Base-by-base conservation (phyloP, 306 rosid species). In the Vachellia pachyceras region DNA sequence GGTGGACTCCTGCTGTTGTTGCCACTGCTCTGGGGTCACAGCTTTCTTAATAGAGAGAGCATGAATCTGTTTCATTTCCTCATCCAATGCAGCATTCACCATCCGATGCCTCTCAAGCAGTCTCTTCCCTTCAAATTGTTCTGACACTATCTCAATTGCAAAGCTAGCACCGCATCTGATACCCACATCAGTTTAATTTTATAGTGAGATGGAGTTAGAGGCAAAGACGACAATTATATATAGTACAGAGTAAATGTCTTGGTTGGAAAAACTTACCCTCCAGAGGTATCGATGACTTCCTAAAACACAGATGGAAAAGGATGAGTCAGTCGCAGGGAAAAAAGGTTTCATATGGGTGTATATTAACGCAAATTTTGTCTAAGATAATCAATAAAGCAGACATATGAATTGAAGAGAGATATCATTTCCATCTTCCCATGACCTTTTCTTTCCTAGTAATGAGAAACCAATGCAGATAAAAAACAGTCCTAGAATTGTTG, bases 201-300 rank as follows among this genome's bases (percentile, higher is more conserved):
- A 23, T 45, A 10, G 46, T 44, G 25, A 74, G 81, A 37, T 23
- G 45, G 36, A 69, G 74, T 61, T 11, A 12, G 13, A 55, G 78
- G 33, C 10, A 55, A 42, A 29, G 15, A 33, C 65, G 42, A 12
- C 22, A 5, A 18, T 18, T 25, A 6, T 9, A 54, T 20, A 7
- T 55, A 54, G 52, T 10, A 65, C 60, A 44, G 50, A 25, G 49
- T 11, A 57, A 13, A 41, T 39, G 1, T 25, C 39, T 49, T 33
- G 15, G 35, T 14, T 12, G 61, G 58, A 60, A 66, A 47, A 49
- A 77, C 95, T 77, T 88, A 93, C 99, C 99, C 99, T 80, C 97
- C 98, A 66, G 98, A 95, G 72, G 95, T 91, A 75, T 95, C 99
- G n/a, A 78, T 66, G 47, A 95, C 97, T 79, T 91, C 99, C 99